Base-by-base conservation (phyloP, 495 filamentous ascomycete genomes). In the Chaetomium cochliodes region DNA sequence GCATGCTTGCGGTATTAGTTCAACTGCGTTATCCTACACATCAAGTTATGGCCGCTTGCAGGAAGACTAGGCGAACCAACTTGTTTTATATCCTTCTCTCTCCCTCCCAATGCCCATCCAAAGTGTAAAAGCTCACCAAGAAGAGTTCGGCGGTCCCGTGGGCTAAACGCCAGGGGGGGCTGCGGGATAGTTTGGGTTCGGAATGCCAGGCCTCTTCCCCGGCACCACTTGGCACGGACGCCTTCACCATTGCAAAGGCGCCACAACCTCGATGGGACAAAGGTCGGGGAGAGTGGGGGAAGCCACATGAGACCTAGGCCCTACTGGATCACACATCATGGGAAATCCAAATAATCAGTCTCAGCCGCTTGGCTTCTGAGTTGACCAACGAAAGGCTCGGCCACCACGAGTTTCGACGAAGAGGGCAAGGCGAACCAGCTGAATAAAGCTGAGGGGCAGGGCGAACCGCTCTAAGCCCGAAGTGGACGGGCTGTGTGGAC, bases 391-490 rank as follows among this genome's bases (percentile, higher is more conserved):
- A 26, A 22, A 46, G 22, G 3, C 15, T n/a, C 5, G 41, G 22
- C 33, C 22, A 23, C 15, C 6, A 41, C n/a, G n/a, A 25, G 23
- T 16, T 20, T 3, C 13, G n/a, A 53, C 3, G 53, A 57, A 41
- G 58, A 50, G 1, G 53, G 25, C 53, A 37, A 52, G 64, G 67
- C 64, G 60, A 51, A 66, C 54, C 64, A 69, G 67, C 67, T 69
- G 67, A 69, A 16, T n/a, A 22, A 16, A 71, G 69, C 69, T 71
- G 67, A 69, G 61, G 47, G 59, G 30, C 54, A 66, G 41, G 70
- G 67, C 62, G 59, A 50, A 59, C 46, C 28, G 55, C 56, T 20
- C 63, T 59, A 65, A 22, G n/a, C 67, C 64, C 52, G 9, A 64
- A 64, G 22, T 12, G 22, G 41, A 47, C 25, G 20, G 57, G 64